Base-by-base conservation (phyloP, 495 filamentous ascomycete species). In the Baudoinia panamericana region DNA sequence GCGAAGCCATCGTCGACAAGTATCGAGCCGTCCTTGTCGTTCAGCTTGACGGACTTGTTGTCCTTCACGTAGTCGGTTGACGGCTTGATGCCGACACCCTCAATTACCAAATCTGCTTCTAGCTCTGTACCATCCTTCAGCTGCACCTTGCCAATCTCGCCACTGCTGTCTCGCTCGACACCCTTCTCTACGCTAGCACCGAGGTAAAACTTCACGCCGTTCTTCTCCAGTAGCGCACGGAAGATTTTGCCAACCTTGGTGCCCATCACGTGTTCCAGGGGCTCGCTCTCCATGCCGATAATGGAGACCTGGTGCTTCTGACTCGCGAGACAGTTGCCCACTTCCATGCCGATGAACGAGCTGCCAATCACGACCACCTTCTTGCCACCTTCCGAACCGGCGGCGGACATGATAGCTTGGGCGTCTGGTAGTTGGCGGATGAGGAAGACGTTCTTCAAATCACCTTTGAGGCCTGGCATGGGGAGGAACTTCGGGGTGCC, bases 321-420 rank as follows among this genome's bases (percentile, higher is more conserved):
- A 10, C 73, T 62, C 2, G 76, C 61, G 1, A 84, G 76, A 24
- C 75, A 75, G 36, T 87, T 93, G 28, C 78, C 84, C 20, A 93
- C 72, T 62, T 97, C 90, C 87, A 97, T 92, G 26, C 90, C 79
- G 58, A 97, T 97, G 61, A 97, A 95, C 32, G 81, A 86, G 39
- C 75, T 82, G 15, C 90, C 90, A 40, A 97, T 73, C 13, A 97
- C 69, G 25, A 94, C 85, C 52, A 95, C 73, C 61, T 93, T 93
- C 67, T 90, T 93, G 29, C 76, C 77, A 55, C 82, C 82, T 5
- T 69, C 53, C 11, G 79, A 72, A n/a, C 82, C 84, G 13, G 87
- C 74, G 3, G 84, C 85, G 5, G 60, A 63, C 19, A 80, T 63
- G 52, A 97, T 96, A 35, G 61, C 62, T 56, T 88, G 69, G 10